Evolutionary conservation across 306 rosid species (phyloP), one percentile per base, ranked within the genome.

Genomic region (Malus sieversii): DNA sequence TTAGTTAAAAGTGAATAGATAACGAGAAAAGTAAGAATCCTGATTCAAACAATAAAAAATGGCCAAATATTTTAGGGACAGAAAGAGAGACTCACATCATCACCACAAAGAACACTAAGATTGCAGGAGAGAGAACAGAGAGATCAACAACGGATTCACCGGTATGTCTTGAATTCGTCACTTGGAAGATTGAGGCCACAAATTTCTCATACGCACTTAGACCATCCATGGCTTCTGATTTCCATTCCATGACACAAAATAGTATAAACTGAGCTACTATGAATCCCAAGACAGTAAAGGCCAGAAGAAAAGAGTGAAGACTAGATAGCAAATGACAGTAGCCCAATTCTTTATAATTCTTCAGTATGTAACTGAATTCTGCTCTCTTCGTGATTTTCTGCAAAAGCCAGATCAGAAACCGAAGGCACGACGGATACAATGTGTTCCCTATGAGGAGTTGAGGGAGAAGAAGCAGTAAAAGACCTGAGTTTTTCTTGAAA

Each of bases 401-500:
- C 68, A 84, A 52, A 71, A 55, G 61, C 91, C 78, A 79, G 27
- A 93, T 84, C 38, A 70, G 22, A 44, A 83, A 60, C 73, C 90
- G 79, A 20, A 91, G 76, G 55, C 84, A 83, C 0, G 85, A 75
- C 0, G 96, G 85, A n/a, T 84, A 93, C 4, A 93, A 65, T 3
- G 96, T 76, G 75, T 92, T 92, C 5, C 97, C 98, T 2, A 88
- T 52, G 18, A 88, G 77, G 0, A 87, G 0, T 42, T 80, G 76
- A 10, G 91, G 84, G 0, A 87, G 22, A 0, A 93, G 59, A 20
- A 91, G 67, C 4, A 88, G 78, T 0, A 90, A 75, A 66, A 93
- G 86, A 3, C 98, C 92, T 5, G 96, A 88, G 25, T 88, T 86
- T n/a, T 89, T 73, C 72, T 86, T 93, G 88, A 93, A 93, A 29